phyloP scores from a whole-genome alignment of 345 rosid species.

The Syzygium aromaticum region DNA sequence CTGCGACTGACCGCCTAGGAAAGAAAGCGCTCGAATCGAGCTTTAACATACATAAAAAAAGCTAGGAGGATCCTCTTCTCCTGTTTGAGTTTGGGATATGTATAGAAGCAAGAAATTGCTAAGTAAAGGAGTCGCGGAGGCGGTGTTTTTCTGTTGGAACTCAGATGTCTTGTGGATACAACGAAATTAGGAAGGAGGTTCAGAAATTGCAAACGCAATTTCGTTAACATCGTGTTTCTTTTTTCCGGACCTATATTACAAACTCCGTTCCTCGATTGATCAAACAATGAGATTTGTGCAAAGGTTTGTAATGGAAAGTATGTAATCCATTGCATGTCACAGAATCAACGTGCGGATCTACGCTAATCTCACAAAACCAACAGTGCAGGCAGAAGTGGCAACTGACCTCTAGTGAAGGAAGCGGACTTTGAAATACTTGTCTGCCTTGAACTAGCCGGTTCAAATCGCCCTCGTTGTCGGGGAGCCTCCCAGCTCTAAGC shows the following conservation, averaged over 20 bases:
- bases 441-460: neutral
- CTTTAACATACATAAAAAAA: neutral
- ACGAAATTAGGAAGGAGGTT: neutral
- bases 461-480: neutral
- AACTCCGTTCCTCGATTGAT: neutral
- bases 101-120: neutral
- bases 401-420: neutral
- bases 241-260: neutral
- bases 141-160: neutral
- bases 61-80: neutral
- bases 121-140: neutral
- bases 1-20: constrained; percentile 22
- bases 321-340: neutral
- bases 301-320: neutral
- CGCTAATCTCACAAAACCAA: neutral
- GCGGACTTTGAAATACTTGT: neutral
- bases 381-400: neutral
- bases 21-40: neutral
- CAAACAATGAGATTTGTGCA: neutral
- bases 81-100: neutral
- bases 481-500: neutral
- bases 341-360: neutral
- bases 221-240: neutral
- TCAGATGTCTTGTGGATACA: neutral
- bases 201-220: neutral